Evolutionary conservation across 176 grass and related monocot genomes (phyloP), one percentile per base, ranked within the genome.

Genomic region (Oryza longistaminata): DNA sequence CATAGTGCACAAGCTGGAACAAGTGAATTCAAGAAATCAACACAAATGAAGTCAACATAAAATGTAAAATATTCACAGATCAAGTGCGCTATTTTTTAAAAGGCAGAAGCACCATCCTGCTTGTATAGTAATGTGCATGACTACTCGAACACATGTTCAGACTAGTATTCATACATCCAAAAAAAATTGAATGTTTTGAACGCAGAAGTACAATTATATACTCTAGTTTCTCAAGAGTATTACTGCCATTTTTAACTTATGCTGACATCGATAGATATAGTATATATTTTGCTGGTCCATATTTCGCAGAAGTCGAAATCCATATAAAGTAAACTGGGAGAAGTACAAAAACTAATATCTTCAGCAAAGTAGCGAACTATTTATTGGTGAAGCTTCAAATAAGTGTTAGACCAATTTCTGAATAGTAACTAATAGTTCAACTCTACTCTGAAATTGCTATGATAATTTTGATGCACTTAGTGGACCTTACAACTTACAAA

Each of bases 1-100:
- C 93, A 87, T 90, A 98, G 67, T 98, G 96, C 84, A 98, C 89
- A 61, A 98, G 91, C 96, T 95, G 90, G 85, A 78, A 91, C 52
- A 87, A 62, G 22, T 81, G 46, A 66, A 58, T 22, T 62, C 15
- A 72, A 66, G 9, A 19, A 73, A 75, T 25, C 17, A 84, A 62
- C 11, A 82, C 14, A 6, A 53, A 73, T 44, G 25, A 79, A 72
- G 86, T 21, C n/a, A 82, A 88, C 68, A 78, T 46, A 61, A 75
- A 74, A 86, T 48, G 60, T 45, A 81, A 76, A 83, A 46, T 39
- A 71, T 44, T 61, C 11, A 78, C 24, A 16, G 34, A 49, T 6
- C 19, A 40, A 21, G 10, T 77, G 16, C 5, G 1, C 4, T 11
- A 3, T 40, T 77, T 49, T 60, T 64, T 49, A n/a, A 12, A 70